Evolutionary conservation across 352 stramenopile species (phyloP).

Genomic region (Pythium coloratum): DNA sequence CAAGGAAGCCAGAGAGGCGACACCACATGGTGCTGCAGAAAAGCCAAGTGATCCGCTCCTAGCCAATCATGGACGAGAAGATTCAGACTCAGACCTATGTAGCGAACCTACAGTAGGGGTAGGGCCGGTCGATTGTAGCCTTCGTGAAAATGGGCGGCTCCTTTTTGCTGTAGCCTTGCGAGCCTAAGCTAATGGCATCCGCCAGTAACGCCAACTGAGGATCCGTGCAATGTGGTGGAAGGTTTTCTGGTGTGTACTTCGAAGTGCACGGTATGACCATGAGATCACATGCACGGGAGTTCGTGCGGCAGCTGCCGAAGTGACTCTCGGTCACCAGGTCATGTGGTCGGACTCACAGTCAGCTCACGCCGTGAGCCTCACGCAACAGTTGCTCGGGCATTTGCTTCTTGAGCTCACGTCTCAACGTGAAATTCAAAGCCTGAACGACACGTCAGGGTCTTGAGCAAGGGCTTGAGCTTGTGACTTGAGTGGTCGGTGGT

Average conservation of each 20-base stretch:
- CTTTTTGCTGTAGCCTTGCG: neutral
- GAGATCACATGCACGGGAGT: neutral
- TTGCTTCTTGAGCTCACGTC: too few relatives aligned
- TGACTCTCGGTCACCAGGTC: neutral
- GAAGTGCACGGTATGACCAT: neutral
- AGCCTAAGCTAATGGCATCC: slow-evolving; percentile 3
- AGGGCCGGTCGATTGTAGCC: neutral
- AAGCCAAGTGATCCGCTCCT: neutral
- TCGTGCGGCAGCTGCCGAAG: neutral
- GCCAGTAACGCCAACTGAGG: neutral
- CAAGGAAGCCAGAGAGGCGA: slow-evolving; percentile 2
- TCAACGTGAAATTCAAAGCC: too few relatives aligned
- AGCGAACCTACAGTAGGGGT: neutral
- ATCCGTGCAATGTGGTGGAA: neutral
- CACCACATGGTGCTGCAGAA: neutral
- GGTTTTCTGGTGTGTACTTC: neutral
- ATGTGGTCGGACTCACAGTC: too few relatives aligned
- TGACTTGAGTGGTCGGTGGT: neutral
- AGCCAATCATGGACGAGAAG: neutral
- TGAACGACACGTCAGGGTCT: too few relatives aligned
- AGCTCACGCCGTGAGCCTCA: too few relatives aligned
- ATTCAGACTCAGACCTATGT: neutral
- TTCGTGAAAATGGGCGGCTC: neutral
- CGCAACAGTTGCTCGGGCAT: too few relatives aligned
- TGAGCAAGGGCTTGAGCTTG: too few relatives aligned